Base-by-base conservation (phyloP, 495 filamentous ascomycete species). In the Daldinia concentrica region DNA sequence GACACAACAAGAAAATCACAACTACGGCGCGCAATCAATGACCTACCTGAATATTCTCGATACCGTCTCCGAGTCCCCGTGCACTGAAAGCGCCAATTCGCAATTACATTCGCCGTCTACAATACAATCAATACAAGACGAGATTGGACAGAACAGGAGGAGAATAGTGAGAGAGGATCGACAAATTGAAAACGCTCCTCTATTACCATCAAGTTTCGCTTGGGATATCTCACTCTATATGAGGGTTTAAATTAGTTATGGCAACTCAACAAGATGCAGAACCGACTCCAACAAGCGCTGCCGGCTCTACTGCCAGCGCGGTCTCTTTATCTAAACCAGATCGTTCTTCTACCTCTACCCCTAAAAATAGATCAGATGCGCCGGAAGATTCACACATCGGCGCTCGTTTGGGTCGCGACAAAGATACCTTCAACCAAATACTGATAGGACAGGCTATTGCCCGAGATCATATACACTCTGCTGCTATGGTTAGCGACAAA, bases 361-460 rank as follows among this genome's bases (percentile, higher is more conserved):
- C 72, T 34, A 63, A 67, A 41, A 67, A 74, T 50, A 79, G 73
- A 32, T 64, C 72, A 36, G 76, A 76, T 68, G 76, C 79, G 37
- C 79, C 75, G 56, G 66, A 77, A 50, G 68, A 79, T 27, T 50
- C 76, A 26, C 58, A 68, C 51, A 17, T 68, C 37, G 30, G 57
- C 30, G 41, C 64, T 4, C 62, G 78, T 17, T 74, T 77, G 9
- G 71, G 74, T 50, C 83, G 83, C 77, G 82, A 83, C 73, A 83
- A 83, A 71, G 81, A 81, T 36, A 67, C 76, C 27, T 77, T 81
- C 43, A 83, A 90, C 14, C 87, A 88, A 72, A 83, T 92, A 27
- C 74, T 91, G 58, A 83, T 97, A 58, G 87, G 94, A 41, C 88
- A 93, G 71, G 95, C 91, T 81, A 87, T 92, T 67, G 88, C 88